Base-by-base conservation (phyloP, 805 yeast genomes). In the Vanderwaltozyma yarrowii region DNA sequence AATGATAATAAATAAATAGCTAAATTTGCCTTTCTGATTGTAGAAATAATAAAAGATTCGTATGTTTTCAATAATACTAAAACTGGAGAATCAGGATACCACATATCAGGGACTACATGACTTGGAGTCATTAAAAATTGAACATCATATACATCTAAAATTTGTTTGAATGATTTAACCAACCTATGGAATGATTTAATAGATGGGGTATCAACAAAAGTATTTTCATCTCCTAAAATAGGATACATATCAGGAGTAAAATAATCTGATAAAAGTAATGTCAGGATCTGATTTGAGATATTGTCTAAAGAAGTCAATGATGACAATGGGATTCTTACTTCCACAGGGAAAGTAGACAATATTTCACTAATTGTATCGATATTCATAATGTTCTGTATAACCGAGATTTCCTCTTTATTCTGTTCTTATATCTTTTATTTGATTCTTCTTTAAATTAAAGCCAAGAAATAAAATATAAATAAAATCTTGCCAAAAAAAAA, bases 1-100 rank as follows among this genome's bases (percentile, higher is more conserved):
- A 89, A 75, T 0, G 96, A 92, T 14, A 86, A 73, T 26, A 86
- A 64, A 52, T 86, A 92, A 0, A 96, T 86, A 0, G 95, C 84
- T 45, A 92, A 61, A 51, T 89, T 89, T 2, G 87, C 83, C 49
- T 89, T 83, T 41, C 94, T 75, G 23, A 89, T 58, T 0, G 92
- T 78, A 0, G 56, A 41, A 23, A 54, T 44, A 21, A 58, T 50
- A 33, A 44, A 50, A 3, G 51, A 80, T 48, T 79, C 86, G 41
- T 76, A 70, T 36, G 74, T 76, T 44, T 69, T 66, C 47, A 79
- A 65, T 52, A 77, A 67, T 16, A 64, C 50, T 0, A 84, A 82
- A 0, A 80, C 71, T 11, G 67, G 61, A 6, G 69, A 69, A 15
- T 78, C 79, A 46, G 71, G 73, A 39, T 74, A 73, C 84, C 84